Evolutionary conservation across 2,329 filamentous ascomycete genomes (phyloP), one percentile per base, ranked within the genome.

Genomic region (Fusarium keratoplasticum): DNA sequence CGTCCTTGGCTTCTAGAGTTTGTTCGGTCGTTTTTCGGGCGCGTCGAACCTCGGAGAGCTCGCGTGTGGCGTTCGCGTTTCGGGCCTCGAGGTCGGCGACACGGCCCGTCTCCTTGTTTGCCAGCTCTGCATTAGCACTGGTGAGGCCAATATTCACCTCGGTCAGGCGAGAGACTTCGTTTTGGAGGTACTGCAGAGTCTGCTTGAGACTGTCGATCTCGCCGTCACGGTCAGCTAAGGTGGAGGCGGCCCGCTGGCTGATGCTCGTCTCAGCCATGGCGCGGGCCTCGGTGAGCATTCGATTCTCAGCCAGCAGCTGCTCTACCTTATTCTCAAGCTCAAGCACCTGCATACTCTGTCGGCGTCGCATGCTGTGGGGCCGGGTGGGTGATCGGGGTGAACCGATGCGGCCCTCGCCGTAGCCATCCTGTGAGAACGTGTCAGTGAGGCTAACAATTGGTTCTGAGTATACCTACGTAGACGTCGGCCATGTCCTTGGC

Each of bases 271-370:
- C 94, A 64, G 93, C 90, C 58, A 90, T 89, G 62, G 88, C 83
- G 77, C 92, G 92, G 54, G 94, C 92, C 58, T 95, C 92, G 76
- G 90, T 88, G 31, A 99, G 90, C 71, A 91, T 86, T 66, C 92
- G 91, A 80, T 98, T 98, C 82, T 99, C 96, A 25, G 92, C 91
- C 44, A 93, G 87, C 74, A 99, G 88, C 82, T 96, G 93, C 77
- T 98, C 95, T 78, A 99, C 89, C 79, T 90, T 91, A 69, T 90
- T 88, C 86, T 98, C 95, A 80, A 99, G 91, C 79, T 99, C 96
- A 70, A 98, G 91, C 64, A 96, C 91, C 85, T 98, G 96, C 92
- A 98, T 96, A 88, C 96, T 98, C 84, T 98, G 96, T 81, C 96
- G 94, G 81, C 96, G 95, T 78, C 96, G 95, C 90, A 99, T 94